These are phyloP conservation scores for Acanthamoeba sp. DNA, from an alignment of 208 protist species.

Conservation along the genomic window DNA sequence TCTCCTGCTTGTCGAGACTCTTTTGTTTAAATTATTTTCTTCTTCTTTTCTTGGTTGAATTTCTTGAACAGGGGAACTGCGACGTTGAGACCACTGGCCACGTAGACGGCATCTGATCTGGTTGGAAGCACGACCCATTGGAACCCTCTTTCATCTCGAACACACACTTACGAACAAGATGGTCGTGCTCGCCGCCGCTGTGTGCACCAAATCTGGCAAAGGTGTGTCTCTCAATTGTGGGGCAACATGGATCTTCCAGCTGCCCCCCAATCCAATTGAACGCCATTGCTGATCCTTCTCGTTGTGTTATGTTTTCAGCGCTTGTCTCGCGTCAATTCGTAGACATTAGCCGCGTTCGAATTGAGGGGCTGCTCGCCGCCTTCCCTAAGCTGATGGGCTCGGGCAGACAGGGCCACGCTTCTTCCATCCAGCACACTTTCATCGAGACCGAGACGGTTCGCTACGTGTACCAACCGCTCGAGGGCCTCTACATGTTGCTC, in stretches of 20 bases:
- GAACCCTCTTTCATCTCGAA: neutral
- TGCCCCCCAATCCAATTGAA: neutral
- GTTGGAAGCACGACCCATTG: neutral
- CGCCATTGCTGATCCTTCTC: too few species aligned
- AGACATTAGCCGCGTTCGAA: slow-evolving; percentile 95
- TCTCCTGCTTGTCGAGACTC: neutral
- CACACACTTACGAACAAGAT: neutral
- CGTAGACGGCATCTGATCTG: too few species aligned
- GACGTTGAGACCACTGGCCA: too few species aligned
- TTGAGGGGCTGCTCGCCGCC: slow-evolving; percentile 97
- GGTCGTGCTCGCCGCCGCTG: slow-evolving; percentile 41
- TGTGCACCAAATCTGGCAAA: slow-evolving; percentile 63
- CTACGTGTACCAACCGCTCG: slow-evolving; percentile 99
- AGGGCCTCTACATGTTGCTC: slow-evolving; percentile 94
- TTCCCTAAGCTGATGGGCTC: slow-evolving; percentile 96
- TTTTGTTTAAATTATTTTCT: slow-evolving; percentile 1
- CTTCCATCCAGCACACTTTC: slow-evolving; percentile 95
- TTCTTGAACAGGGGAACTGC: too few species aligned
- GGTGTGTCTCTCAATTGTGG: neutral
- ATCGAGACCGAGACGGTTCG: slow-evolving; percentile 96
- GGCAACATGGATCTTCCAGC: neutral
- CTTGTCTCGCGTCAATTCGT: slow-evolving; percentile 97
- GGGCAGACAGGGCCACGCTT: slow-evolving; percentile 79
- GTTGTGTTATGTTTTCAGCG: slow-evolving; percentile 85
- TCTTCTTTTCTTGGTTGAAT: neutral